These are phyloP conservation scores for Aspergillus campestris DNA, from an alignment of 495 filamentous ascomycete genomes.

Conservation along the genomic window DNA sequence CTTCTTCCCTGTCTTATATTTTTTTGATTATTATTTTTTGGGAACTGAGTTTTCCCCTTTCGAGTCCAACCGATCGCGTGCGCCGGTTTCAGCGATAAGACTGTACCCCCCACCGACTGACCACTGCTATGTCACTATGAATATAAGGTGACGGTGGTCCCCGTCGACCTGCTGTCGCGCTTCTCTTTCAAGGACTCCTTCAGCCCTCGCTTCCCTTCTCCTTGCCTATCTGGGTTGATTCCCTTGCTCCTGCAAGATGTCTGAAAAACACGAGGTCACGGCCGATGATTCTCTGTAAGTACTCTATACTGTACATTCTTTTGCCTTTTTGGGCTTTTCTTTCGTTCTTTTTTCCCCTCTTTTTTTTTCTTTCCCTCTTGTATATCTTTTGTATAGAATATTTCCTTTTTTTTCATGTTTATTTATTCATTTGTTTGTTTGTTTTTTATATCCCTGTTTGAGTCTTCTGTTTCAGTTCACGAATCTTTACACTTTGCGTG, in stretches of 20 bases:
- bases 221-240: conserved; percentile 1
- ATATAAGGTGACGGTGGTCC: conserved; percentile 15
- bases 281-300: too few species aligned
- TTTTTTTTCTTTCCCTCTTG: neutral
- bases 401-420: neutral
- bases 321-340: too few species aligned
- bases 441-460: neutral
- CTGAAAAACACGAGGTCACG: too few species aligned
- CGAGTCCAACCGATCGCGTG: conserved; percentile 2
- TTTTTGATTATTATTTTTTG: neutral
- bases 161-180: conserved; percentile 5
- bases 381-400: neutral
- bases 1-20: too few species aligned
- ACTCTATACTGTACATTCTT: too few species aligned
- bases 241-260: too few species aligned
- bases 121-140: conserved; percentile 5
- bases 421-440: neutral
- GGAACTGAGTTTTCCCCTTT: conserved; percentile 2
- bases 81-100: conserved; percentile 8
- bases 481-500: neutral
- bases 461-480: neutral
- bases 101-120: conserved; percentile 11
- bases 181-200: conserved; percentile 1
- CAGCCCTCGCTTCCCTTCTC: neutral
- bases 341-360: conserved; percentile 2